Percentiles rank a stretch among this genome's conserved stretches.
Conservation (phyloP, 345 rosid genomes). For the Passiflora organensis region DNA sequence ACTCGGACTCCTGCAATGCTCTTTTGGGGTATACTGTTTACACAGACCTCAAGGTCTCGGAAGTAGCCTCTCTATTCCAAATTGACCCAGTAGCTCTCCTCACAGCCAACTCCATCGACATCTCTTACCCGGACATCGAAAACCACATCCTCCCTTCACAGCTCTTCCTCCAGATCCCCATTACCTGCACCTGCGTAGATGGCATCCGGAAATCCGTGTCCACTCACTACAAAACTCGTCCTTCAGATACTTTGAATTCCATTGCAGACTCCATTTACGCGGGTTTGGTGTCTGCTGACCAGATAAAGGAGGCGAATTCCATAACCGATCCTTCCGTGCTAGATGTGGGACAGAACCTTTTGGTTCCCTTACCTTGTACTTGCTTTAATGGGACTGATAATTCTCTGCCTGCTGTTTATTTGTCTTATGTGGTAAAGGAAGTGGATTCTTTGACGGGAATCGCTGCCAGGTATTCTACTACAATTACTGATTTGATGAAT, state of each 20-base stretch:
- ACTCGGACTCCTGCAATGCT: conserved; percentile 68
- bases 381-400: conserved; percentile 90
- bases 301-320: conserved; percentile 78
- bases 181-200: conserved; percentile 80
- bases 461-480: conserved; percentile 65
- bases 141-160: conserved; percentile 81
- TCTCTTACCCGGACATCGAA: conserved; percentile 90
- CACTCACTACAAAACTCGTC: conserved; percentile 75
- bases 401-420: conserved; percentile 66
- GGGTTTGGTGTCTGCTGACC: conserved; percentile 84
- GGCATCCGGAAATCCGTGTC: conserved; percentile 79
- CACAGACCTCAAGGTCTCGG: conserved; percentile 86
- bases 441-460: conserved; percentile 67
- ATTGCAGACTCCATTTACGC: conserved; percentile 66
- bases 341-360: conserved; percentile 68
- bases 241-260: conserved; percentile 59
- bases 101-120: conserved; percentile 76
- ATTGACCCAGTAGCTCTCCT: conserved; percentile 74
- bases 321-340: conserved; percentile 55
- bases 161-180: conserved; percentile 78
- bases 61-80: conserved; percentile 89
- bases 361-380: conserved; percentile 86
- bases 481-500: conserved; percentile 81
- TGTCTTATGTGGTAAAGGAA: conserved; percentile 71
- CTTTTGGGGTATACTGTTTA: conserved; percentile 86